Conservation (phyloP, 2,329 filamentous ascomycete species). For the Coleophoma cylindrospora region DNA sequence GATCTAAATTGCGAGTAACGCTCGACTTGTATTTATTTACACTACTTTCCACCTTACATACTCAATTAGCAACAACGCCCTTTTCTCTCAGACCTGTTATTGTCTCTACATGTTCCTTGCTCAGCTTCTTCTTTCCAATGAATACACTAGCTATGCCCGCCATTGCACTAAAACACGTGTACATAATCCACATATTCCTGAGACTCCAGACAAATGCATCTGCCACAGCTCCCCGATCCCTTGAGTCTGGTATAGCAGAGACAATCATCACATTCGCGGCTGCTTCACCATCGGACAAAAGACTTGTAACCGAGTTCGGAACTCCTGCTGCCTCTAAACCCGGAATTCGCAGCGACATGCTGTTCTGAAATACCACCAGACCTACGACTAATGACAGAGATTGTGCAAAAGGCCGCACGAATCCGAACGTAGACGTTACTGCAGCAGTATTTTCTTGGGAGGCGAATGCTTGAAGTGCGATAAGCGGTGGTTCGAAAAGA, state of each 20-base stretch:
- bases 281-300: slow-evolving; percentile 18
- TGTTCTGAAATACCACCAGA: not conserved
- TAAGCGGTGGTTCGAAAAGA: slow-evolving; percentile 63
- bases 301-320: slow-evolving; percentile 24
- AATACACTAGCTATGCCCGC: slow-evolving; percentile 35
- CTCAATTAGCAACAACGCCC: too few species aligned
- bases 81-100: slow-evolving; percentile 2
- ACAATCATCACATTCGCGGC: slow-evolving; percentile 29
- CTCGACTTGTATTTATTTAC: too few species aligned
- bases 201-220: slow-evolving; percentile 15
- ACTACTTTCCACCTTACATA: too few species aligned
- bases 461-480: slow-evolving; percentile 59
- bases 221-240: slow-evolving; percentile 7
- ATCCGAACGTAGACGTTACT: slow-evolving; percentile 43
- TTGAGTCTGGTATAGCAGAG: slow-evolving; percentile 25
- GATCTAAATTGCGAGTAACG: too few species aligned
- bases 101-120: slow-evolving; percentile 1
- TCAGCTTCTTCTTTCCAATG: slow-evolving; percentile 34
- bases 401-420: slow-evolving; percentile 61
- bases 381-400: slow-evolving; percentile 49
- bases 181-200: slow-evolving; percentile 20
- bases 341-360: slow-evolving; percentile 23
- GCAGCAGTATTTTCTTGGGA: slow-evolving; percentile 57
- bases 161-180: slow-evolving; percentile 9
- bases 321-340: slow-evolving; percentile 2